Base-by-base conservation (phyloP, 805 yeast species). In the Saccharomycopsis malanga region DNA sequence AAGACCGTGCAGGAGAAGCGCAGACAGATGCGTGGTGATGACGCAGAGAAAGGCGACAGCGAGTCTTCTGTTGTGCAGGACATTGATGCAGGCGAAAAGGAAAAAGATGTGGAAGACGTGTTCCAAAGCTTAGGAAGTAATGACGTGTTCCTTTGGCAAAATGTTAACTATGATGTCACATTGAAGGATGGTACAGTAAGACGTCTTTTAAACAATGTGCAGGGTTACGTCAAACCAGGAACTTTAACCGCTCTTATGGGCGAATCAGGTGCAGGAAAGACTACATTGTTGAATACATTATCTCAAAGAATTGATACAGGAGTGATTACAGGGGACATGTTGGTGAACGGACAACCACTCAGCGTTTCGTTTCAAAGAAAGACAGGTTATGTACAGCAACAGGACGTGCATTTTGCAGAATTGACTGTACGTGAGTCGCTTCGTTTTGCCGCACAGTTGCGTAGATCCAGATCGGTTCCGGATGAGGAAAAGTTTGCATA, bases 211-310 rank as follows among this genome's bases (percentile, higher is more conserved):
- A 3, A 49, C 27, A 39, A 52, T 20, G 48, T 52, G 25, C 75
- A 74, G 53, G 88, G 88, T 24, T 81, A 77, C 71, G 83, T 80
- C 49, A 74, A 76, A 58, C 85, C 87, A 14, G 88, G 88, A 47
- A 77, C 81, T 9, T 59, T 72, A 51, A 71, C 75, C 22, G 76
- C 74, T 10, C 60, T 76, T 24, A 74, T 76, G 79, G 81, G 81
- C 54, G 79, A 75, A 41, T 74, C 81, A n/a, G 81, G 81, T 59
- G 80, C 80, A 24, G 81, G 82, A 58, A 76, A 76, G 55, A 76
- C 81, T 9, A 76, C 81, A 9, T 61, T 76, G 45, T 65, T 76
- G 54, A 77, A 76, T 58, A 70, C 70, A 18, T 62, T 76, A 48
- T 73, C 80, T 38, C 75, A 73, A 55, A 66, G 82, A 61, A 68